These are phyloP conservation scores for Evansstolkia leycettana DNA, from an alignment of 495 filamentous ascomycete species.

Conservation along the genomic window DNA sequence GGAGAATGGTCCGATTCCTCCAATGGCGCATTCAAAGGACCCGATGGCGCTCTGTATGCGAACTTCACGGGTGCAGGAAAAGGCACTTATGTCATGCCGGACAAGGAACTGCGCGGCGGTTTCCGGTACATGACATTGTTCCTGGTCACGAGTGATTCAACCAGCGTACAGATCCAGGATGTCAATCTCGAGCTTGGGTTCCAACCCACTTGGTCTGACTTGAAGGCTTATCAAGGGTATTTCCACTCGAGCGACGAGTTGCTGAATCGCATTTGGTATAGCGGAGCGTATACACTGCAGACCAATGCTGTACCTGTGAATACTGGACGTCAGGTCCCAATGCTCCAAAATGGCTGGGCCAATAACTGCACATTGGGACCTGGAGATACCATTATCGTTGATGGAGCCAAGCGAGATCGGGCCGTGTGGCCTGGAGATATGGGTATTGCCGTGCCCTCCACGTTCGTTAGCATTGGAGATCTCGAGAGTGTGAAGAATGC, in stretches of 20 bases:
- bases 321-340: conserved; percentile 40
- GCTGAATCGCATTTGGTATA: conserved; percentile 54
- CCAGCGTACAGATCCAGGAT: conserved; percentile 24
- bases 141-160: conserved; percentile 21
- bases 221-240: conserved; percentile 50
- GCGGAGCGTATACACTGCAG: conserved; percentile 50
- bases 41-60: conserved; percentile 41
- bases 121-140: conserved; percentile 51
- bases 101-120: conserved; percentile 41
- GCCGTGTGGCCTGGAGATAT: conserved; percentile 51
- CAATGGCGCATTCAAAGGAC: conserved; percentile 37
- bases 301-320: conserved; percentile 43
- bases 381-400: conserved; percentile 39
- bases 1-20: conserved; percentile 48
- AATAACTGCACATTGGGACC: conserved; percentile 44
- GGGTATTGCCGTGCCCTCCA: conserved; percentile 44
- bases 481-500: conserved; percentile 49
- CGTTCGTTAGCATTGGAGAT: conserved; percentile 47
- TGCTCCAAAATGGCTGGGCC: conserved; percentile 37
- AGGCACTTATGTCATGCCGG: conserved; percentile 38
- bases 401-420: conserved; percentile 49
- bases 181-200: conserved; percentile 41
- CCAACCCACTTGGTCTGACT: conserved; percentile 53
- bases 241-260: conserved; percentile 47
- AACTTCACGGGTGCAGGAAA: conserved; percentile 35